Percentiles rank a stretch among this genome's conserved stretches.
Evolutionary conservation across 305 asterid genomes (phyloP).

Genomic region (Solanum aculeatissimum): DNA sequence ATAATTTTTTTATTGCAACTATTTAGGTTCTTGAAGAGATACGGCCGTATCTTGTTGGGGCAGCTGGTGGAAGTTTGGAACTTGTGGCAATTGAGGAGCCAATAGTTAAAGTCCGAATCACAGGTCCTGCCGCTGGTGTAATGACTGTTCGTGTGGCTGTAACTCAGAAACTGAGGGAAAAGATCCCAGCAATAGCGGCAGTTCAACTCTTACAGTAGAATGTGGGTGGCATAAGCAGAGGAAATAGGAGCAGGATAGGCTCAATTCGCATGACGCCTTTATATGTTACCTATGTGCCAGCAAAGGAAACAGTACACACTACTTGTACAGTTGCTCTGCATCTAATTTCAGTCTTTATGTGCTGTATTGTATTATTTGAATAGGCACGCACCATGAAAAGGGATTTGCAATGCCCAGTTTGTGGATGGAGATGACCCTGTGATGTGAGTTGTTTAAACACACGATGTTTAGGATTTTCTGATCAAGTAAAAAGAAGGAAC

Average conservation of each 20-base stretch:
- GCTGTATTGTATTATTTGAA: background rate
- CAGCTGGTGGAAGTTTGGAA: conserved; percentile 89
- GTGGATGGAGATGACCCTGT: background rate
- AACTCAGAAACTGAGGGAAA: conserved; percentile 88
- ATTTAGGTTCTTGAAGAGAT: conserved; percentile 91
- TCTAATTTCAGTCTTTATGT: background rate
- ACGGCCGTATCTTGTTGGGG: conserved; percentile 82
- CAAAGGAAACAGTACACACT: background rate
- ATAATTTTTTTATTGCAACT: background rate
- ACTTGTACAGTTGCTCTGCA: background rate
- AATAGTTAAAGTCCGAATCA: conserved; percentile 75
- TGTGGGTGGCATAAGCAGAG: background rate
- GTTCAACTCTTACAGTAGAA: conserved; percentile 76
- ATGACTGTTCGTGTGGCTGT: conserved; percentile 98
- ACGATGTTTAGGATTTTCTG: background rate
- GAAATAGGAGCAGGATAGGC: background rate
- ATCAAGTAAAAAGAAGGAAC: background rate
- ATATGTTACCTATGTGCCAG: background rate
- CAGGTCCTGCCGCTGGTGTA: conserved; percentile 93
- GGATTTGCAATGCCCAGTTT: background rate
- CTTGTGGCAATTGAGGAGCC: conserved; percentile 84
- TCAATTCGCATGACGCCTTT: background rate
- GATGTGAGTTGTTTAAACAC: background rate
- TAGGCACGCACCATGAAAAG: background rate
- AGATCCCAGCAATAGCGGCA: conserved; percentile 85